Evolutionary conservation across 2,329 filamentous ascomycete genomes (phyloP), one percentile per base, ranked within the genome.

Genomic region (Clonostachys solani): DNA sequence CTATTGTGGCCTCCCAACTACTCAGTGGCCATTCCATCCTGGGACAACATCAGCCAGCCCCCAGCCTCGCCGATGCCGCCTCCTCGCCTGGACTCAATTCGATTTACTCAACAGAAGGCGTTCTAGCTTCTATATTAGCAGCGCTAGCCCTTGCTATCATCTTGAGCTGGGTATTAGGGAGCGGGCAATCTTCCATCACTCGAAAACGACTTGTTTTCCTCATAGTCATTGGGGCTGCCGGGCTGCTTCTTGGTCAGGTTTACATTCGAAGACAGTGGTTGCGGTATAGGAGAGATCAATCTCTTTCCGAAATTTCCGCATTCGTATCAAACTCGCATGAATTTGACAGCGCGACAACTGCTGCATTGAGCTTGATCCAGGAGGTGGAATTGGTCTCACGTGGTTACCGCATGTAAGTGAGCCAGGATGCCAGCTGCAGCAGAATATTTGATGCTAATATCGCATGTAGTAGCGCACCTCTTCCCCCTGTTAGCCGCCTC

Each of bases 331-430:
- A 83, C 58, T 84, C 90, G 37, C 89, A 95, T 60, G 83, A 85
- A 44, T 90, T 95, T 56, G 91, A 96, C 65, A 81, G 84, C 38
- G 85, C 86, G 18, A 84, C 81, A 38, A 84, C 84, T 37, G 86
- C 89, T 33, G 87, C 89, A 3, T 74, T 96, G 47, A 83, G 87
- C 36, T 78, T 96, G 50, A 86, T 96, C 52, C 92, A 96, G 64
- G 92, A 96, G 67, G 91, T 96, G n/a, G 92, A 96, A 69, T 77
- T 96, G 33, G 91, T 96, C 23, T 95, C 92, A 33, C 83, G 92
- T 56, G 92, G 92, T 18, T 96, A 95, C 65, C 80, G 89, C 68
- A 76, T 96, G 83, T 90, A 67, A 65, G 84, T 71, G 43, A 42
- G 18, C 19, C 9, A 2, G 36, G 23, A 33, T 15, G 41, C 40